Conservation (phyloP, 139 green algal genomes). For the Chlorella ohadii region DNA sequence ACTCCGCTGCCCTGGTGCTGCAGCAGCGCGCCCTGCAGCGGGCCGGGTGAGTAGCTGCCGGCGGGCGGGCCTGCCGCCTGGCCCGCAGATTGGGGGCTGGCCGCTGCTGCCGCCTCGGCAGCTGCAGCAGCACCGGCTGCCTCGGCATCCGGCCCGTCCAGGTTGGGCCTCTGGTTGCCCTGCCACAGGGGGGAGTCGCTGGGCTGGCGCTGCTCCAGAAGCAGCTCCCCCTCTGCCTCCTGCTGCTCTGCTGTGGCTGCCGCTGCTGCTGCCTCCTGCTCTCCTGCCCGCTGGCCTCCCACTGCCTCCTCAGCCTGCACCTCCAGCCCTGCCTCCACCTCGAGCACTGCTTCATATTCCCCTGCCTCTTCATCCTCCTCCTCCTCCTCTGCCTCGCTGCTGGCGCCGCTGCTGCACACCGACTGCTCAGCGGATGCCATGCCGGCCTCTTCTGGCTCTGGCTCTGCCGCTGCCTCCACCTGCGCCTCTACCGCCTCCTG, state of each 20-base stretch:
- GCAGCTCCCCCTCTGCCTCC: not conserved
- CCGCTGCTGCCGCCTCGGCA: not conserved
- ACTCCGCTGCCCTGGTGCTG: not conserved
- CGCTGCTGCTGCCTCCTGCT: not conserved
- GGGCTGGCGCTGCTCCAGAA: not conserved
- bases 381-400: not conserved
- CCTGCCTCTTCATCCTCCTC: not conserved
- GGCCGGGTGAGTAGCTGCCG: not conserved
- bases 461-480: not conserved
- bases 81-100: not conserved
- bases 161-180: not conserved
- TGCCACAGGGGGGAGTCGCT: slow-evolving; percentile 10
- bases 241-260: not conserved
- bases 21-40: slow-evolving; percentile 11
- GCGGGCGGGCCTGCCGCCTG: not conserved
- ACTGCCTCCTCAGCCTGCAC: too few relatives aligned
- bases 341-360: too few relatives aligned
- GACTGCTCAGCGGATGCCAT: not conserved
- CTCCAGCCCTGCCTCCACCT: too few relatives aligned
- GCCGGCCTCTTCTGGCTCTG: not conserved
- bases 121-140: not conserved
- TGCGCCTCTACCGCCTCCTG: not conserved
- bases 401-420: not conserved
- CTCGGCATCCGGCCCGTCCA: not conserved
- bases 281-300: too few relatives aligned